phyloP scores from a whole-genome alignment of 805 yeast genomes.

The Saturnispora serradocipensis region DNA sequence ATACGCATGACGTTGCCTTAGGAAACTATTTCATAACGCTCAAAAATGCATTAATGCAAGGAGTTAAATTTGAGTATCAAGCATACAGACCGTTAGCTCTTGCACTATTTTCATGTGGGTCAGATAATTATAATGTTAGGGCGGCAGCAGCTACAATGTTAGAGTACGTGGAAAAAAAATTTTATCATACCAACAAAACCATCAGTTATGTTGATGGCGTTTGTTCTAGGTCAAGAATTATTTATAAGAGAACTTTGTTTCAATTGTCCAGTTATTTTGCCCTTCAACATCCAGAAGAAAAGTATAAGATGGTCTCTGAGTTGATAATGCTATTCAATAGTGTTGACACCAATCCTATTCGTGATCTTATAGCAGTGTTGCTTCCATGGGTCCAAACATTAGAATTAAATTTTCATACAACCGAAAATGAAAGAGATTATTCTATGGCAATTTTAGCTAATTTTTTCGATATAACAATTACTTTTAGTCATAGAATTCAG shows the following conservation, averaged over 20 bases:
- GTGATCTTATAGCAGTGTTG: constrained; percentile 71
- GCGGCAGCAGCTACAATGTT: constrained; percentile 65
- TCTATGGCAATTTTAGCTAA: constrained; percentile 69
- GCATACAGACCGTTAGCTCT: constrained; percentile 65
- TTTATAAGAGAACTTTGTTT: constrained; percentile 78
- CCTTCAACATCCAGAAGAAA: constrained; percentile 45
- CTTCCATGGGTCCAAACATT: constrained; percentile 91
- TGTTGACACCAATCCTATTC: constrained; percentile 49
- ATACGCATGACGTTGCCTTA: constrained; percentile 45
- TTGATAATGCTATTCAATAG: constrained; percentile 59
- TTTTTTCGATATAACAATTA: constrained; percentile 75
- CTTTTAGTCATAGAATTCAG: constrained; percentile 62
- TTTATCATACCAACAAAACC: constrained; percentile 45
- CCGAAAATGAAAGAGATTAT: constrained; percentile 24
- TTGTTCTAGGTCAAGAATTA: constrained; percentile 66
- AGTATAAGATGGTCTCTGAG: constrained; percentile 58
- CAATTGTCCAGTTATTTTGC: constrained; percentile 73
- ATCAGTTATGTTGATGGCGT: constrained; percentile 60
- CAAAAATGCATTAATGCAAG: constrained; percentile 51
- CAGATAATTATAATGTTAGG: constrained; percentile 59
- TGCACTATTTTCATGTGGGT: constrained; percentile 72
- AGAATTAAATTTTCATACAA: constrained; percentile 38
- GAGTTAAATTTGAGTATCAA: constrained; percentile 38
- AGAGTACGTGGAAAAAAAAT: constrained; percentile 51
- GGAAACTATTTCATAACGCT: constrained; percentile 66